These are phyloP conservation scores for Hapsidospora chrysogenum DNA, from an alignment of 495 filamentous ascomycete genomes.

Conservation along the genomic window DNA sequence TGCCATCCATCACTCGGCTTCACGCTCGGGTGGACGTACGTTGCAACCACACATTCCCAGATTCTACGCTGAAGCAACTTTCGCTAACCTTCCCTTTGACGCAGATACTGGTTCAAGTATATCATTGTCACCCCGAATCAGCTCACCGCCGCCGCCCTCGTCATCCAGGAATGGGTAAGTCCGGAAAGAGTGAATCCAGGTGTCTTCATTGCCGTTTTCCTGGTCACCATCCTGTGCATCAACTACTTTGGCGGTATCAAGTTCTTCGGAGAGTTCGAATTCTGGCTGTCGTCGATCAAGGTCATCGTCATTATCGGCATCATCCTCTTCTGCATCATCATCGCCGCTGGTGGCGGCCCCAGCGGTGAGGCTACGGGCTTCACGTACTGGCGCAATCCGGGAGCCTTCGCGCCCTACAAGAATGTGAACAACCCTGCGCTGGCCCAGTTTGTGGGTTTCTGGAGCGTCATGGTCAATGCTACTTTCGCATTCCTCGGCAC, in stretches of 20 bases:
- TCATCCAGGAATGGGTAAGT: slow-evolving; percentile 55
- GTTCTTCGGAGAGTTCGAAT: slow-evolving; percentile 71
- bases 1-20: slow-evolving; percentile 68
- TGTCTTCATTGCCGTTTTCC: slow-evolving; percentile 57
- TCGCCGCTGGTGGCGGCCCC: slow-evolving; percentile 63
- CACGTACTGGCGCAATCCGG: slow-evolving; percentile 61
- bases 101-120: slow-evolving; percentile 45
- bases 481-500: slow-evolving; percentile 77
- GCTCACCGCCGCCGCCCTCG: slow-evolving; percentile 53
- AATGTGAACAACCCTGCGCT: slow-evolving; percentile 25
- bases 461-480: slow-evolving; percentile 61
- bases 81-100: too few relatives aligned
- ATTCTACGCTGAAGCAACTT: slow-evolving; percentile 15
- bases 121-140: slow-evolving; percentile 67
- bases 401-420: slow-evolving; percentile 44
- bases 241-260: slow-evolving; percentile 42
- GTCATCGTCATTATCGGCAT: slow-evolving; percentile 50
- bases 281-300: slow-evolving; percentile 61
- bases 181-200: slow-evolving; percentile 46
- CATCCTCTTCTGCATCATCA: slow-evolving; percentile 47
- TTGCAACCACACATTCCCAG: slow-evolving; percentile 6
- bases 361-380: slow-evolving; percentile 54
- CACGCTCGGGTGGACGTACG: slow-evolving; percentile 56
- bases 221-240: slow-evolving; percentile 40
- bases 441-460: slow-evolving; percentile 57